Evolutionary conservation across 306 rosid genomes (phyloP), one percentile per base, ranked within the genome.

Genomic region (Fragaria ananassa): DNA sequence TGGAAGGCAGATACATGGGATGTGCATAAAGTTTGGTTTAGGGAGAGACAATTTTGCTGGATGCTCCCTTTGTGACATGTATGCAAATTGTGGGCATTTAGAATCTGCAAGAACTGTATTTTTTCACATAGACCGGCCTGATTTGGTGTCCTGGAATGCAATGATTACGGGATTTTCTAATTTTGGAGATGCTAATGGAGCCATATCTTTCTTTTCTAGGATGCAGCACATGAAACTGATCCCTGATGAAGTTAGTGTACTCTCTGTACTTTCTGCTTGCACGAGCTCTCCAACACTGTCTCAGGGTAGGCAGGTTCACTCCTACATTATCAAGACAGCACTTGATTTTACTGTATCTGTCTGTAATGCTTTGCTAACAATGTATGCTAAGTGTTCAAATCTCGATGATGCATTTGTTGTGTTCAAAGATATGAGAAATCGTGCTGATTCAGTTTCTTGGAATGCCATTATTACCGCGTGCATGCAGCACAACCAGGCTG

Each of bases 1-100:
- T 85, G 97, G 97, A 82, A 81, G 81, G 75, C 93, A 90, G 75
- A 80, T 87, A 70, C 97, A 92, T 82, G 92, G 86, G 68, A 23
- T 88, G 51, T 87, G 92, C 61, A 53, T 81, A 77, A 92, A 90
- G 83, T 83, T 83, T 72, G 93, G 96, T 72, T 80, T 88, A 45
- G 92, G 85, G 77, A 84, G 86, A 42, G 81, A 92, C 50, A 45
- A 54, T 14, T 92, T 87, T 79, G 88, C 89, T 31, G 96, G 97
- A 21, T 90, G 97, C 88, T 90, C 96, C 35, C 93, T 88, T 17
- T 87, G 85, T 78, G 96, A 86, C 84, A 90, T 92, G 97, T 90
- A 90, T 77, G 90, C 93, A 3, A 92, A 92, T 67, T 81, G 84
- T 57, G 87, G 96, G 25, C 76, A 76, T 65, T 77, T 88, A 63